Evolutionary conservation across 768 basidiomycete species (phyloP), one percentile per base, ranked within the genome.

Genomic region (Mycena floridula): DNA sequence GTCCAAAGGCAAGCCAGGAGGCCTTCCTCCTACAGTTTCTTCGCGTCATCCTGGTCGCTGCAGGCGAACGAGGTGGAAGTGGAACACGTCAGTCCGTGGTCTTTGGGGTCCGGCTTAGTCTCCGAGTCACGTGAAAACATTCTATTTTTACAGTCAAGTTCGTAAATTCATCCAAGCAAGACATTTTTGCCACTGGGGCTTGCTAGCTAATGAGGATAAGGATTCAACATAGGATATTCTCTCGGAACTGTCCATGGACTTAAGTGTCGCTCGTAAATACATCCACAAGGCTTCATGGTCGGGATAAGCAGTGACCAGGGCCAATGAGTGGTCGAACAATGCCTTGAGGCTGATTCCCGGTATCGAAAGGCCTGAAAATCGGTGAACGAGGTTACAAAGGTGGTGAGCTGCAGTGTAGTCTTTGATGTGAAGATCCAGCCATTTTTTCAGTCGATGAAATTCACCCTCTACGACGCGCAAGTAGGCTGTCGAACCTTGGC

Each of bases 351-450:
- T n/a, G 36, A 38, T 39, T 38, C 20, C 45, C 15, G 43, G 18
- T 16, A 25, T 37, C 12, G 39, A 30, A 32, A 38, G 20, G 32
- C 51, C 50, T 30, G 58, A 57, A 18, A 63, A 52, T 12, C 58
- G 53, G n/a, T 46, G 50, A 48, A 64, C 55, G n/a, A 79, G 52
- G 24, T 57, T 57, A 50, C 69, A 70, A 30, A 77, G 58, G 47
- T 76, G 77, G 49, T 85, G 74, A 30, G 79, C 67, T 4, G 84
- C 77, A 37, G n/a, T n/a, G 81, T 79, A 55, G 79, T 76, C 56
- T 88, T 85, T 21, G 80, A 79, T 64, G 53, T 87, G 82, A n/a
- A 52, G 57, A 35, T 79, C 69, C 11, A 85, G 65, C 85, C 85
- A 87, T 37, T 49, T 49, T 23, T 62, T 66, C 23, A 74, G 51